Evolutionary conservation across 2,329 filamentous ascomycete genomes (phyloP), one percentile per base, ranked within the genome.

Genomic region (Cladosporium colombiae): DNA sequence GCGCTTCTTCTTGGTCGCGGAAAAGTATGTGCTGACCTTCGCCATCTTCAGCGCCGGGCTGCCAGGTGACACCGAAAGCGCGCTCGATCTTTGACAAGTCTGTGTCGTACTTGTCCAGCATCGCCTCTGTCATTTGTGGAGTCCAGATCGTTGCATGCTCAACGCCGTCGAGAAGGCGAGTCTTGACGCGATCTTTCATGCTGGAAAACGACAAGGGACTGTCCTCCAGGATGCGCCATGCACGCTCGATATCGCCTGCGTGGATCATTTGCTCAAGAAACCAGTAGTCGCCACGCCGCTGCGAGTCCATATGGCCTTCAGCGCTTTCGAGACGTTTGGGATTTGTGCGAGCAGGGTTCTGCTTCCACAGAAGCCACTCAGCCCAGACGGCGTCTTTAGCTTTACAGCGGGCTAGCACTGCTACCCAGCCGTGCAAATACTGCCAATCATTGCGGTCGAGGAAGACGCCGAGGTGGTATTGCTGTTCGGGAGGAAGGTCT

Each of bases 391-490:
- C 68, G n/a, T 74, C 69, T 13, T 57, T 64, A 23, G 71, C 70
- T 64, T 68, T 73, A 62, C 75, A 77, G 1, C 75, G 72, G 14
- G 73, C 72, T 1, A 78, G 66, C 0, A 75, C 72, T 3, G 75
- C 73, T 5, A 77, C 66, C 76, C 76, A 78, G 44, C 73, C 76
- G 66, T 76, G 73, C 5, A 77, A 70, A 52, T 71, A 75, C 50
- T 72, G 68, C 75, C 75, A 77, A 25, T 76, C 74, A 0, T 65
- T 58, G 11, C 75, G 64, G 8, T 71, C 68, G 7, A 78, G 68
- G 37, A 75, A 77, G 5, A 68, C 61, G 5, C 72, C 75, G 16
- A 78, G 69, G 61, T 77, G 75, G 53, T 73, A 74, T 60, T 75
- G 69, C 56, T 76, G 37, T 5, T 71, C 70, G 6, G 62, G 53